Percentiles rank a stretch among this genome's conserved stretches.
phyloP scores from a whole-genome alignment of 1,139 yeast genomes.

The Hansenula anomala region DNA sequence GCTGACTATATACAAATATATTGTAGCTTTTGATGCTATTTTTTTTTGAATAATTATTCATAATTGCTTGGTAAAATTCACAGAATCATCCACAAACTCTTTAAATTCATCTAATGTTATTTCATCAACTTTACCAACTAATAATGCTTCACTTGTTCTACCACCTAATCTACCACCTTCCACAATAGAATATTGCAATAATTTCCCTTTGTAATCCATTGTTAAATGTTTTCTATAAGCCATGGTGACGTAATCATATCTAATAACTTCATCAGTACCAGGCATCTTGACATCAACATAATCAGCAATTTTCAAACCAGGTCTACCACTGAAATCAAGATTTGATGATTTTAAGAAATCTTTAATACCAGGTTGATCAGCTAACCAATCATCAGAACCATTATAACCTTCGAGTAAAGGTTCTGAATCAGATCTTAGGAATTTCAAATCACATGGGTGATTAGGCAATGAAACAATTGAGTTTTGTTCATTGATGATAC shows the following conservation, averaged over 20 bases:
- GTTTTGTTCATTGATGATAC: conserved; percentile 13
- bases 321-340: conserved; percentile 35
- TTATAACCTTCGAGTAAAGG: conserved; percentile 11
- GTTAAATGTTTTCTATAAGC: conserved; percentile 41
- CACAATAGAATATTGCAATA: conserved; percentile 42
- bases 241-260: conserved; percentile 41
- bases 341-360: conserved; percentile 35
- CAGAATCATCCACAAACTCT: conserved; percentile 24
- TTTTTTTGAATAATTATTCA: background rate
- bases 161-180: conserved; percentile 60
- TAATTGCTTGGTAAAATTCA: conserved; percentile 16
- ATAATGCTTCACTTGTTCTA: conserved; percentile 39
- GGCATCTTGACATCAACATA: conserved; percentile 32
- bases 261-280: conserved; percentile 28
- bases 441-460: conserved; percentile 16
- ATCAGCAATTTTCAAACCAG: conserved; percentile 33
- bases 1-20: no score
- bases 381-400: conserved; percentile 29
- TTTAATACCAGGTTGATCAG: conserved; percentile 44
- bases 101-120: conserved; percentile 21
- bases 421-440: conserved; percentile 15
- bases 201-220: conserved; percentile 32
- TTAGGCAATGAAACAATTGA: conserved; percentile 16
- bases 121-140: conserved; percentile 35
- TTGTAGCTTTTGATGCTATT: background rate